Base-by-base conservation (phyloP, 2,329 filamentous ascomycete species). In the Phaeosphaeria sp. region DNA sequence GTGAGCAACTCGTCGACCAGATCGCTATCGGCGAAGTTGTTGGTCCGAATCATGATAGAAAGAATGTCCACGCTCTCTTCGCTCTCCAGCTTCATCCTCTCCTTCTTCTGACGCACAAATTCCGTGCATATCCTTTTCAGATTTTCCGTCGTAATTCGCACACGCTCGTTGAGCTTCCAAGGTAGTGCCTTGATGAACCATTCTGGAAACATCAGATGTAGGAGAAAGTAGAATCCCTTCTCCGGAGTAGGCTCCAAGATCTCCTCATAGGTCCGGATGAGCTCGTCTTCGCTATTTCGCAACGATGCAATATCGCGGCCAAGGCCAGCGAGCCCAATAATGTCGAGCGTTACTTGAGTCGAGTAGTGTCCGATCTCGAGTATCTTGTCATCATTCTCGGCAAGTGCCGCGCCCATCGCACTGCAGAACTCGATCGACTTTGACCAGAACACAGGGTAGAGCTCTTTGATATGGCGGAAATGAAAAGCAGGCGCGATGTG, bases 401-500 rank as follows among this genome's bases (percentile, higher is more conserved):
- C 55, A n/a, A 87, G 73, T 24, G 83, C 76, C 8, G 78, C 74
- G 1, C 81, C 83, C 74, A 96, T 88, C 49, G 84, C 83, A 20
- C 84, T 77, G 6, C 88, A 87, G 66, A 89, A 85, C 72, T 94
- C 89, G 7, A 84, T 77, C 0, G 89, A 85, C 77, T 96, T 96
- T 20, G 78, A 69, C 92, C 92, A 97, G 76, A 97, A 96, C 6
- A 90, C 79, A 0, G 92, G 89, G 67, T 96, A 95, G 15, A 97
- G 80, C 57, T 94, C 86, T 73, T 95, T 96, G 74, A 96, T 82
- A 68, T 96, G 91, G 21, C 92, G 86, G 71, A 92, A 96, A n/a
- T 88, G 84, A 75, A 97, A 97, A 1, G 92, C 91, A 0, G 92
- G 92, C 79, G 89, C 87, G 18, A 96, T 84, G 56, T 89, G 88